Conservation (phyloP, 1,139 yeast species). For the Diutina scorzettiae region DNA sequence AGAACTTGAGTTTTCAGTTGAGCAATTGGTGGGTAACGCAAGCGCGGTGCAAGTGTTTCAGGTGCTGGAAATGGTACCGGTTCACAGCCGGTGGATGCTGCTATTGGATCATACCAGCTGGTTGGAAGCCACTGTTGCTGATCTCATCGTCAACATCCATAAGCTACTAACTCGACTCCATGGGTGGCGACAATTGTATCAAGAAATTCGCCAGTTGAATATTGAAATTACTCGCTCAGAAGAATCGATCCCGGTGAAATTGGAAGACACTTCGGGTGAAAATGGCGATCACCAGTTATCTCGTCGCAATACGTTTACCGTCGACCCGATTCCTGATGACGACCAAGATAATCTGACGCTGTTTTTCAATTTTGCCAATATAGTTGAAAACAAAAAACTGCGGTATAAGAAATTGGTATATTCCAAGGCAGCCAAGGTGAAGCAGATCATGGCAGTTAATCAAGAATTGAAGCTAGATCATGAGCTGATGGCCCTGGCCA, state of each 20-base stretch:
- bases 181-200: slow-evolving; percentile 41
- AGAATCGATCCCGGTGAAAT: slow-evolving; percentile 3
- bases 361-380: slow-evolving; percentile 23
- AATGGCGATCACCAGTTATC: neutral
- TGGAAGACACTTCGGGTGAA: neutral
- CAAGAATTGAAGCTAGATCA: slow-evolving; percentile 35
- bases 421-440: slow-evolving; percentile 23
- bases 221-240: slow-evolving; percentile 21
- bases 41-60: slow-evolving; percentile 5
- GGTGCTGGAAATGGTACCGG: slow-evolving; percentile 11
- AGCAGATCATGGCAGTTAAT: slow-evolving; percentile 22
- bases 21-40: neutral
- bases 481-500: slow-evolving; percentile 50
- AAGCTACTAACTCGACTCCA: slow-evolving; percentile 25
- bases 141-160: slow-evolving; percentile 28
- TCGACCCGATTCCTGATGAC: neutral
- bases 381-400: slow-evolving; percentile 22
- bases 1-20: slow-evolving; percentile 24
- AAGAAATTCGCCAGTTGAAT: slow-evolving; percentile 18
- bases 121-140: slow-evolving; percentile 21
- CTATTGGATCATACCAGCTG: slow-evolving; percentile 16
- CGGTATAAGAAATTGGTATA: slow-evolving; percentile 22
- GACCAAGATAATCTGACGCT: neutral
- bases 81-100: slow-evolving; percentile 7
- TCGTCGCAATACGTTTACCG: slow-evolving; percentile 1